Evolutionary conservation across 179 eudicot genomes (phyloP).

Genomic region (Actinidia arguta): DNA sequence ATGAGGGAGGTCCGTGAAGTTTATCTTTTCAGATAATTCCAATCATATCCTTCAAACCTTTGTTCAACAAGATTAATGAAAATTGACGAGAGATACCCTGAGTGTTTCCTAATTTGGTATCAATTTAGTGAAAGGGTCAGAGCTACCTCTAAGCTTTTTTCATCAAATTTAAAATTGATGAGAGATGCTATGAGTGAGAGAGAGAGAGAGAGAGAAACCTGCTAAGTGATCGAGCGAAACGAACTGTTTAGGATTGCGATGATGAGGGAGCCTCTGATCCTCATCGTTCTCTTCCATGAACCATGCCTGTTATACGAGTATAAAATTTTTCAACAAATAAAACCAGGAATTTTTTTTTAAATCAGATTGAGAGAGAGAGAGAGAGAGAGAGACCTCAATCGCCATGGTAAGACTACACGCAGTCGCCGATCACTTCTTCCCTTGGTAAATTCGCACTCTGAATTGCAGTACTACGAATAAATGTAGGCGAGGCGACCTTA

Average conservation of each 20-base stretch:
- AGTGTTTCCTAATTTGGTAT: too few relatives aligned
- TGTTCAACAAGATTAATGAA: too few relatives aligned
- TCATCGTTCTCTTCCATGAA: slow-evolving; percentile 74
- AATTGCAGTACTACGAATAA: not conserved
- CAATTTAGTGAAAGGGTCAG: too few relatives aligned
- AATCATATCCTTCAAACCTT: too few relatives aligned
- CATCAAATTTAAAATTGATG: too few relatives aligned
- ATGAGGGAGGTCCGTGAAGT: too few relatives aligned
- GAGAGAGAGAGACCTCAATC: slow-evolving; percentile 18
- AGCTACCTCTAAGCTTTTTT: too few relatives aligned
- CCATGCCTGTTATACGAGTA: slow-evolving; percentile 62
- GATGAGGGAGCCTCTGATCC: slow-evolving; percentile 84
- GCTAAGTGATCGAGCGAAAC: slow-evolving; percentile 66
- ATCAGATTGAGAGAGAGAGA: not conserved
- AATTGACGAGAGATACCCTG: too few relatives aligned
- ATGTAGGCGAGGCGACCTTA: not conserved
- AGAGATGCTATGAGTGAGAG: too few relatives aligned
- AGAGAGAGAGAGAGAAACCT: slow-evolving; percentile 37
- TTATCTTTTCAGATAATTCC: too few relatives aligned
- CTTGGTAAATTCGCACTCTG: not conserved
- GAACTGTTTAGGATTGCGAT: slow-evolving; percentile 56
- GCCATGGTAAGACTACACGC: slow-evolving; percentile 3
- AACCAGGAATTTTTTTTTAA: not conserved
- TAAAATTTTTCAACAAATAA: not conserved
- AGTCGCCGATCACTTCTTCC: not conserved